Conservation (phyloP, 2,329 filamentous ascomycete species). For the Venturia effusa region DNA sequence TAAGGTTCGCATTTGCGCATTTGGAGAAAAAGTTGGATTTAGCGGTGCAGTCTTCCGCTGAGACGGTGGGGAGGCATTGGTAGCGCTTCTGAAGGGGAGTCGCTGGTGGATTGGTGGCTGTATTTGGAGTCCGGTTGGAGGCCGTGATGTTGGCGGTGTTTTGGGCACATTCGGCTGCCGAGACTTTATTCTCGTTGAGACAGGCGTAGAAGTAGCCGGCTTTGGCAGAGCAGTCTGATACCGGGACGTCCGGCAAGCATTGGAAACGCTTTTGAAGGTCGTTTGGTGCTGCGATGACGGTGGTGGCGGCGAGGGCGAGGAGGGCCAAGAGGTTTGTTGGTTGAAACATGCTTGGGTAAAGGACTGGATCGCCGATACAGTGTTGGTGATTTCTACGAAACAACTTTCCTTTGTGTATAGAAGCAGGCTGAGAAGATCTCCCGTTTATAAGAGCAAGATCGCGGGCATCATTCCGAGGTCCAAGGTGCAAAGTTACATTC, state of each 20-base stretch:
- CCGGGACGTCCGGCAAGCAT: neutral
- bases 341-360: neutral
- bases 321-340: neutral
- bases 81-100: neutral
- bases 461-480: neutral
- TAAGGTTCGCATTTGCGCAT: neutral
- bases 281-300: neutral
- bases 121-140: neutral
- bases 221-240: neutral
- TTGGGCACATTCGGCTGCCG: neutral
- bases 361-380: neutral
- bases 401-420: neutral
- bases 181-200: neutral
- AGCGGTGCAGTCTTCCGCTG: neutral
- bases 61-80: neutral
- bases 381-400: neutral
- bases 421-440: neutral
- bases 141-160: neutral
- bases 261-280: neutral
- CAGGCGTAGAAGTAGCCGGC: neutral
- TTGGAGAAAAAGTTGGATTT: neutral
- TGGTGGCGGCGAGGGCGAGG: neutral
- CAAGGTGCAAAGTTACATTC: no score
- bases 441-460: neutral
- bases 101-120: neutral